phyloP scores from a whole-genome alignment of 768 basidiomycete genomes.

The Lentinula sp. region DNA sequence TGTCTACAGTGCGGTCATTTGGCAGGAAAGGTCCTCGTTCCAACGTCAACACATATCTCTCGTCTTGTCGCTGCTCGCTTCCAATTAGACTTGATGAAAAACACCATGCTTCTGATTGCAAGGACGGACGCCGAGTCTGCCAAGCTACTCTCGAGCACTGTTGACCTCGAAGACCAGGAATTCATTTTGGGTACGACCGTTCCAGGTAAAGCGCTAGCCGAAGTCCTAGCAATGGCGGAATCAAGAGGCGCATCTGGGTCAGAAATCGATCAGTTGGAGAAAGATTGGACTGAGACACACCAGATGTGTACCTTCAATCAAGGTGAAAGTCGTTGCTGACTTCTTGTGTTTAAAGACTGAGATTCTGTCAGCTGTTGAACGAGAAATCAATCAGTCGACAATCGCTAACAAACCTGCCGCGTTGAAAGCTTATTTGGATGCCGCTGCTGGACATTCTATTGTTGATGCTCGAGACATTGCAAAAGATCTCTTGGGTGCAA shows the following conservation, averaged over 20 bases:
- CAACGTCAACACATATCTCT: slow-evolving; percentile 80
- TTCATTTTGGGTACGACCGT: slow-evolving; percentile 62
- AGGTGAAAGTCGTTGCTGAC: slow-evolving; percentile 37
- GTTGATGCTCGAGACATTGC: slow-evolving; percentile 67
- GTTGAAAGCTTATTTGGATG: slow-evolving; percentile 51
- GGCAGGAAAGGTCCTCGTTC: slow-evolving; percentile 90
- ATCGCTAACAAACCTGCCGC: slow-evolving; percentile 49
- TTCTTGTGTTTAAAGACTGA: not conserved
- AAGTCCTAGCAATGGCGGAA: slow-evolving; percentile 66
- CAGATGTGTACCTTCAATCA: slow-evolving; percentile 79
- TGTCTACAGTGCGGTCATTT: slow-evolving; percentile 70
- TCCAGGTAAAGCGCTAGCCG: slow-evolving; percentile 50
- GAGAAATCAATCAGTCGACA: slow-evolving; percentile 44
- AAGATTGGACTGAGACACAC: slow-evolving; percentile 64
- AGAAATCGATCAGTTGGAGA: slow-evolving; percentile 71
- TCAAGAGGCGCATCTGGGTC: slow-evolving; percentile 52
- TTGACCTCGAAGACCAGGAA: slow-evolving; percentile 80
- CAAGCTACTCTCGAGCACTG: slow-evolving; percentile 75
- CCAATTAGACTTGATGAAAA: slow-evolving; percentile 86
- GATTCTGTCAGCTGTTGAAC: slow-evolving; percentile 44
- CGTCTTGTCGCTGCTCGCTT: slow-evolving; percentile 83
- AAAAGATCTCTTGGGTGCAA: slow-evolving; percentile 61
- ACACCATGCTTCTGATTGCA: slow-evolving; percentile 84
- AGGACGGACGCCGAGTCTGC: slow-evolving; percentile 90
- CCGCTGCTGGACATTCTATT: slow-evolving; percentile 63